Conservation (phyloP, 2,329 filamentous ascomycete genomes). For the Davidsoniella neocaledoniae region DNA sequence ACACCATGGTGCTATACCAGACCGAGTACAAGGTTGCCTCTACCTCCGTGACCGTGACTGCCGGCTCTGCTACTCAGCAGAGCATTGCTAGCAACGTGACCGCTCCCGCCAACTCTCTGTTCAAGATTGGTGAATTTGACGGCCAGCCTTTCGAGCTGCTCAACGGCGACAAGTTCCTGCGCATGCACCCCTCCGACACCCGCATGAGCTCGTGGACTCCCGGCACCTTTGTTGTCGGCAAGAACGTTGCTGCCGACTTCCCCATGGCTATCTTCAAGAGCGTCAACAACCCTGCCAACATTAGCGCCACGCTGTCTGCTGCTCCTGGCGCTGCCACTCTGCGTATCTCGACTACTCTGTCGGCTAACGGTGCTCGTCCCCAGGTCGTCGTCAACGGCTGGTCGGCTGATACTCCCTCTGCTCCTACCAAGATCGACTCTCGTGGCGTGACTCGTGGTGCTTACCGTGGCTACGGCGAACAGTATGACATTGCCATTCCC, state of each 20-base stretch:
- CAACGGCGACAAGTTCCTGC: constrained; percentile 48
- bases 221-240: constrained; percentile 43
- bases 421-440: constrained; percentile 46
- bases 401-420: constrained; percentile 28
- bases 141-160: constrained; percentile 46
- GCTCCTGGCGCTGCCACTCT: constrained; percentile 39
- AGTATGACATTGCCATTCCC: constrained; percentile 45
- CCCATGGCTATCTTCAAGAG: constrained; percentile 50
- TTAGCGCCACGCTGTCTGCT: constrained; percentile 38
- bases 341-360: constrained; percentile 46
- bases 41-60: constrained; percentile 30
- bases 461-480: constrained; percentile 45
- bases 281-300: constrained; percentile 42
- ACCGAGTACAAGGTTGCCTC: constrained; percentile 38
- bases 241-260: constrained; percentile 33
- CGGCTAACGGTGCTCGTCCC: constrained; percentile 43
- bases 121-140: constrained; percentile 49
- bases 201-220: constrained; percentile 47
- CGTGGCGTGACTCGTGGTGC: constrained; percentile 49
- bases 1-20: constrained; percentile 51
- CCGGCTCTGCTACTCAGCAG: constrained; percentile 29
- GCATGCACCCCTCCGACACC: constrained; percentile 51
- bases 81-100: constrained; percentile 33
- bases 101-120: constrained; percentile 35
- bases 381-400: constrained; percentile 39